Evolutionary conservation across 139 green algal species (phyloP).

Genomic region (Trebouxia sp.): DNA sequence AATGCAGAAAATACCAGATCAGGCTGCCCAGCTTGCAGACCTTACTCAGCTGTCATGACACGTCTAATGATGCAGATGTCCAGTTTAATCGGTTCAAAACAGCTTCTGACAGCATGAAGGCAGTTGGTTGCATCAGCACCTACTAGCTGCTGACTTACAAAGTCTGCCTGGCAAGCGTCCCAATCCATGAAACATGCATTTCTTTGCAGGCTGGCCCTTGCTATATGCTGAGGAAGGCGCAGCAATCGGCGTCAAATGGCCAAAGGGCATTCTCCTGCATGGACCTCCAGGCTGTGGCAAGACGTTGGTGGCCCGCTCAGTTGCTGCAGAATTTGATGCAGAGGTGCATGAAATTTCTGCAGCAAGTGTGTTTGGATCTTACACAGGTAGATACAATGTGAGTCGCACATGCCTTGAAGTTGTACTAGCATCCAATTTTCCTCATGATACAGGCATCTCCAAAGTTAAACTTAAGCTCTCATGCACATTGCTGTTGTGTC

Average conservation of each 20-base stretch:
- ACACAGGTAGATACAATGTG: too few species aligned
- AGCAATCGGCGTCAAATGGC: slow-evolving; percentile 64
- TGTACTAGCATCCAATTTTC: too few species aligned
- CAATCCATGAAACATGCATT: background rate
- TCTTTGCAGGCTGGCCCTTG: slow-evolving; percentile 57
- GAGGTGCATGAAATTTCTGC: slow-evolving; percentile 64
- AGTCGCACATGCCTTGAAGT: too few species aligned
- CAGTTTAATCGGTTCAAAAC: too few species aligned
- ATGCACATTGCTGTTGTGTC: too few species aligned
- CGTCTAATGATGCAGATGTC: too few species aligned
- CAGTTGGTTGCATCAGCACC: background rate
- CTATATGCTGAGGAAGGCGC: slow-evolving; percentile 45
- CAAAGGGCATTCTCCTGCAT: slow-evolving; percentile 56
- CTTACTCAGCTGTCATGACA: too few species aligned
- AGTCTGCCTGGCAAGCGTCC: background rate
- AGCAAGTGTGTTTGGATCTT: slow-evolving; percentile 70
- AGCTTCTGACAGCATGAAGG: background rate
- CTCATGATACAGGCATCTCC: too few species aligned
- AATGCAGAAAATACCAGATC: too few species aligned
- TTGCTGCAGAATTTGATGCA: slow-evolving; percentile 64
- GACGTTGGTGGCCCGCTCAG: slow-evolving; percentile 40
- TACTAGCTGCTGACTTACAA: too few species aligned
- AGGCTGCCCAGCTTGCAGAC: too few species aligned
- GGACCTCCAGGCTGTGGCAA: slow-evolving; percentile 61
- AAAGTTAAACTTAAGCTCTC: too few species aligned